A percentile compares a stretch with the other conserved stretches of the same genome.
phyloP scores from a whole-genome alignment of 352 stramenopile genomes.

The Globisporangium heterothallicum region DNA sequence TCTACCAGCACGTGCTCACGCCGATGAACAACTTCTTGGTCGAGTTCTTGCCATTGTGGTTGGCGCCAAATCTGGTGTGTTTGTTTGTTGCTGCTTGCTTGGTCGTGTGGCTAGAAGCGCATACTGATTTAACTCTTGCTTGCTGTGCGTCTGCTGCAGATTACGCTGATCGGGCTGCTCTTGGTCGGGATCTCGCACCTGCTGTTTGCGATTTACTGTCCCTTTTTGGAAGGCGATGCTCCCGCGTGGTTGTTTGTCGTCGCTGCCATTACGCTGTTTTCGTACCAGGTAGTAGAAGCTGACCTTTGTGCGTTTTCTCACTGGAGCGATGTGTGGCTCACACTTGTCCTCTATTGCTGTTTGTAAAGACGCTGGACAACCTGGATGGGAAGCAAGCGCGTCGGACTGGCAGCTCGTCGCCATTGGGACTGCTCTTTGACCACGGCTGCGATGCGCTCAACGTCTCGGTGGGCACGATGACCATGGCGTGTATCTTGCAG shows the following conservation, averaged over 20 bases:
- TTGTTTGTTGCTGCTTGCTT: background rate
- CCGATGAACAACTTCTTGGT: slow-evolving; percentile 84
- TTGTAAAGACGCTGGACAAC: slow-evolving; percentile 72
- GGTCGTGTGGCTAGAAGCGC: background rate
- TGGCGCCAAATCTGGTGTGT: slow-evolving; percentile 72
- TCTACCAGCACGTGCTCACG: slow-evolving; percentile 85
- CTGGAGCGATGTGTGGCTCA: background rate
- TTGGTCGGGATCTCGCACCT: slow-evolving; percentile 56
- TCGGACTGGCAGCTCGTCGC: slow-evolving; percentile 74
- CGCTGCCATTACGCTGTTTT: slow-evolving; percentile 55
- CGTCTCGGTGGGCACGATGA: slow-evolving; percentile 77
- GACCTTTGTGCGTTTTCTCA: background rate
- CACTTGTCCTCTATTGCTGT: slow-evolving; percentile 1
- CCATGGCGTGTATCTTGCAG: slow-evolving; percentile 73
- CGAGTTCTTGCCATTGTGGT: slow-evolving; percentile 68
- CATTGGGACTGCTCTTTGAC: slow-evolving; percentile 79
- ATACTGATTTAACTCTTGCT: background rate
- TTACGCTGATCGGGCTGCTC: slow-evolving; percentile 70
- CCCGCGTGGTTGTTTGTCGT: slow-evolving; percentile 67
- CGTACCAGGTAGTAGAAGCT: slow-evolving; percentile 38
- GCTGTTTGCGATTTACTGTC: slow-evolving; percentile 66
- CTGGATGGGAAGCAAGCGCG: slow-evolving; percentile 80
- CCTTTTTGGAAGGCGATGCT: slow-evolving; percentile 61
- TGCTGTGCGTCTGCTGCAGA: slow-evolving; percentile 22
- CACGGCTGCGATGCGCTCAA: slow-evolving; percentile 83